These are phyloP conservation scores for Tylopilus balloui DNA, from an alignment of 768 basidiomycete genomes.

Conservation along the genomic window DNA sequence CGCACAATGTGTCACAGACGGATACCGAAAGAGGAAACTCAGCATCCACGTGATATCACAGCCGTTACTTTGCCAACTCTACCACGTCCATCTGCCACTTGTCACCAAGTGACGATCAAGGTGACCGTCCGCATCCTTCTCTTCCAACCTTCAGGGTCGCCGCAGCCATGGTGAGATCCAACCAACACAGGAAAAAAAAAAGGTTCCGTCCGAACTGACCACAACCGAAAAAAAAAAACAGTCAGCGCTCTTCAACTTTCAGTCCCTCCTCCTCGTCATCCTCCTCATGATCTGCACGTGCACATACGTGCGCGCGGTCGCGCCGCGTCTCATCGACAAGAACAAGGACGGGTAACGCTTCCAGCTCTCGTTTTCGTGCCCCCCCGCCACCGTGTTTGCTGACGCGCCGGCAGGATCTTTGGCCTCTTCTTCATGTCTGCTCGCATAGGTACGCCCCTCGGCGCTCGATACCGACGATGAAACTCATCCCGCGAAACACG, in stretches of 20 bases:
- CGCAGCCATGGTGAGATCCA: slow-evolving; percentile 17
- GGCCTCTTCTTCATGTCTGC: slow-evolving; percentile 96
- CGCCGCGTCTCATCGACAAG: slow-evolving; percentile 85
- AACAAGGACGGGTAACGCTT: slow-evolving; percentile 85
- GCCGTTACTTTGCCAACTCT: neutral
- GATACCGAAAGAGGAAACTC: neutral
- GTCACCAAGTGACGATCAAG: neutral
- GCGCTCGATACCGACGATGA: no score
- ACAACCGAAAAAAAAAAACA: slow-evolving; percentile 21
- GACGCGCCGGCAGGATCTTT: slow-evolving; percentile 57
- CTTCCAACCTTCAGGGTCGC: neutral
- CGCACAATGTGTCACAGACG: no score
- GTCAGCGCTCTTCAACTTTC: slow-evolving; percentile 98
- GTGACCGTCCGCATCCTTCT: neutral
- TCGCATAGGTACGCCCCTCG: slow-evolving; percentile 82
- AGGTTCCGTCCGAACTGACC: neutral
- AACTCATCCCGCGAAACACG: no score
- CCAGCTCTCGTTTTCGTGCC: neutral
- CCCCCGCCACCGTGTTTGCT: no score
- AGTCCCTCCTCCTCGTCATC: slow-evolving; percentile 90
- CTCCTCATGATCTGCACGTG: slow-evolving; percentile 95
- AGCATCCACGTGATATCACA: slow-evolving; percentile 2
- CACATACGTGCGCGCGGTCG: slow-evolving; percentile 88
- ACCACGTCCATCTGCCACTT: no score
- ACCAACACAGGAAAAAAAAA: neutral